These are phyloP conservation scores for Linderniella brevidens DNA, from an alignment of 257 asterid species.

Conservation along the genomic window DNA sequence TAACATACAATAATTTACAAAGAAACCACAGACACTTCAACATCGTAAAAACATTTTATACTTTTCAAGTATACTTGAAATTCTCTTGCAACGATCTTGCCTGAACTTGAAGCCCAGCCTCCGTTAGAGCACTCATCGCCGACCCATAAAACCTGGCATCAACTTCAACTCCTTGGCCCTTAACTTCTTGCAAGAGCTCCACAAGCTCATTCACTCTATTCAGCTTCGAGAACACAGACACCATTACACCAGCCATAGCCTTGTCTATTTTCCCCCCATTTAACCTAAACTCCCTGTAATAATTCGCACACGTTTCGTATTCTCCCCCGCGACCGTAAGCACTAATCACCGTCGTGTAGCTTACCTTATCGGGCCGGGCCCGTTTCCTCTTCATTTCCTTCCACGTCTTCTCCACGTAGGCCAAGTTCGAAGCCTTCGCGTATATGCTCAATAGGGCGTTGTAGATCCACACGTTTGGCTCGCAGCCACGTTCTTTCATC, in stretches of 20 bases:
- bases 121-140: slow-evolving; percentile 60
- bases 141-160: slow-evolving; percentile 58
- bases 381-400: slow-evolving; percentile 70
- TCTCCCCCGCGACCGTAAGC: slow-evolving; percentile 55
- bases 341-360: slow-evolving; percentile 60
- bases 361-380: slow-evolving; percentile 44
- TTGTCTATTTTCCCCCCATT: slow-evolving; percentile 47
- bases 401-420: slow-evolving; percentile 56
- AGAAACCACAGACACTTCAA: no score
- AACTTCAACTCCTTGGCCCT: slow-evolving; percentile 30
- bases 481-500: slow-evolving; percentile 68
- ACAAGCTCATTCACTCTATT: slow-evolving; percentile 56
- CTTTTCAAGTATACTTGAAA: slow-evolving; percentile 24
- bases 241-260: slow-evolving; percentile 86
- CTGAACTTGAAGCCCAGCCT: slow-evolving; percentile 51
- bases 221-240: slow-evolving; percentile 61
- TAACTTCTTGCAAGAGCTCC: slow-evolving; percentile 63
- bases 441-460: slow-evolving; percentile 66
- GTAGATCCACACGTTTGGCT: slow-evolving; percentile 88
- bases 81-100: slow-evolving; percentile 45
- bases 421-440: slow-evolving; percentile 37
- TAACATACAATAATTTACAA: no score
- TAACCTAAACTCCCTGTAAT: slow-evolving; percentile 42
- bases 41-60: no score
- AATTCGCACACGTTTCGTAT: slow-evolving; percentile 31